phyloP scores from a whole-genome alignment of 2,329 filamentous ascomycete genomes.

The Huntiella bhutanensis region DNA sequence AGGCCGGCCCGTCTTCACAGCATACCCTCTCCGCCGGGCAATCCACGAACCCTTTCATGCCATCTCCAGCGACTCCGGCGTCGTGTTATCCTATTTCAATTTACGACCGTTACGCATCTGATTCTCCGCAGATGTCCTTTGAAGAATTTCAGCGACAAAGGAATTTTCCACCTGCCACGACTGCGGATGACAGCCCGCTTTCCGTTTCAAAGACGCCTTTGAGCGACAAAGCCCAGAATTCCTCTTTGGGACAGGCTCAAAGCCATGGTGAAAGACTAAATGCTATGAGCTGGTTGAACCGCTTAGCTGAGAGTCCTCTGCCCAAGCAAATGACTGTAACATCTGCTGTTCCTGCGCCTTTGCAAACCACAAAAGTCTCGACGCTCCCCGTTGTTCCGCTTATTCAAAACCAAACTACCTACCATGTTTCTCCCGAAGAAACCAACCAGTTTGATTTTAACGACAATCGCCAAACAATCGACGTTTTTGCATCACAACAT shows the following conservation, averaged over 20 bases:
- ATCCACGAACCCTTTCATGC: constrained; percentile 3
- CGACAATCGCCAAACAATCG: not conserved
- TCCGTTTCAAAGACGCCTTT: not conserved
- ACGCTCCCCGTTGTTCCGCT: constrained; percentile 6
- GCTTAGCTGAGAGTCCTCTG: constrained; percentile 9
- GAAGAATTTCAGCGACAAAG: constrained; percentile 2
- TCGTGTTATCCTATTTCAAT: constrained; percentile 11
- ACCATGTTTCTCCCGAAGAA: constrained; percentile 6
- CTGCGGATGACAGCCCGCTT: too few relatives aligned
- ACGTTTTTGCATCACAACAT: not conserved
- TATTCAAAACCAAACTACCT: constrained; percentile 4
- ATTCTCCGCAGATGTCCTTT: constrained; percentile 4
- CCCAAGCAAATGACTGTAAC: constrained; percentile 5
- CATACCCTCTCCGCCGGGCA: not conserved
- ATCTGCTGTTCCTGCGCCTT: not conserved
- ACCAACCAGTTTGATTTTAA: not conserved
- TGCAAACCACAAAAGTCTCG: constrained; percentile 1
- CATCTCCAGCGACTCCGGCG: not conserved
- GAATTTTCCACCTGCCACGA: not conserved
- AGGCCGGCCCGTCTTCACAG: too few relatives aligned
- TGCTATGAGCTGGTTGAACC: constrained; percentile 8
- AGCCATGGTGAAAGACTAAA: constrained; percentile 1
- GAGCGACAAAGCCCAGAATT: constrained; percentile 3
- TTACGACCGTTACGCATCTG: constrained; percentile 5
- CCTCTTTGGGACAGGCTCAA: constrained; percentile 1